phyloP scores from a whole-genome alignment of 805 yeast species.

The Saturnispora diversa region DNA sequence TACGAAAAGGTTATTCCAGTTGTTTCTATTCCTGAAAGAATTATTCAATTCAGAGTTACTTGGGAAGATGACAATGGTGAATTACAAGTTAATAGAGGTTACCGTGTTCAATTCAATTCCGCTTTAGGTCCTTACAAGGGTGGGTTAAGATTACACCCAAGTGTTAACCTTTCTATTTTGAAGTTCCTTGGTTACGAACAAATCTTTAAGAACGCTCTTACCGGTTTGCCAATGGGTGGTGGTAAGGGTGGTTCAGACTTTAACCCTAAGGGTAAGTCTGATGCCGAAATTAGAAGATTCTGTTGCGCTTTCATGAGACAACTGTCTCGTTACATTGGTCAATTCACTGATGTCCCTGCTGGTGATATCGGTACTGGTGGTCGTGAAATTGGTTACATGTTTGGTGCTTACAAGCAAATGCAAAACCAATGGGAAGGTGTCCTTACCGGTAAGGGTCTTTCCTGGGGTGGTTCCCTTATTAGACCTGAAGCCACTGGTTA shows the following conservation, averaged over 20 bases:
- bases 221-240: slow-evolving; percentile 98
- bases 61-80: slow-evolving; percentile 97
- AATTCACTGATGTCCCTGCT: slow-evolving; percentile 97
- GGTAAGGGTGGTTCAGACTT: slow-evolving; percentile 99
- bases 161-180: slow-evolving; percentile 89
- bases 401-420: slow-evolving; percentile 92
- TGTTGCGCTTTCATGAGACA: slow-evolving; percentile 94
- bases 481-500: slow-evolving; percentile 99
- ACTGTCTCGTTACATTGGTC: slow-evolving; percentile 92
- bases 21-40: slow-evolving; percentile 90
- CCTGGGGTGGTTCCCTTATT: slow-evolving; percentile 98
- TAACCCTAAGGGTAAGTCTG: slow-evolving; percentile 92
- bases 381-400: slow-evolving; percentile 87
- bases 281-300: slow-evolving; percentile 92
- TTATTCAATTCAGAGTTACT: slow-evolving; percentile 91
- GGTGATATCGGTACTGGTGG: slow-evolving; percentile 99
- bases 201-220: slow-evolving; percentile 95
- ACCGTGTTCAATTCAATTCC: slow-evolving; percentile 97
- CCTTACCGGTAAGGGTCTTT: slow-evolving; percentile 93
- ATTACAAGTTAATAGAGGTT: slow-evolving; percentile 91
- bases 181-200: slow-evolving; percentile 98
- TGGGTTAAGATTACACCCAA: slow-evolving; percentile 96
- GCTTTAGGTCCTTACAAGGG: slow-evolving; percentile 99
- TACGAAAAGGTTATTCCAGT: slow-evolving; percentile 83
- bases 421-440: slow-evolving; percentile 95